phyloP scores from a whole-genome alignment of 75 land plant genomes.

The Gnetum montanum region DNA sequence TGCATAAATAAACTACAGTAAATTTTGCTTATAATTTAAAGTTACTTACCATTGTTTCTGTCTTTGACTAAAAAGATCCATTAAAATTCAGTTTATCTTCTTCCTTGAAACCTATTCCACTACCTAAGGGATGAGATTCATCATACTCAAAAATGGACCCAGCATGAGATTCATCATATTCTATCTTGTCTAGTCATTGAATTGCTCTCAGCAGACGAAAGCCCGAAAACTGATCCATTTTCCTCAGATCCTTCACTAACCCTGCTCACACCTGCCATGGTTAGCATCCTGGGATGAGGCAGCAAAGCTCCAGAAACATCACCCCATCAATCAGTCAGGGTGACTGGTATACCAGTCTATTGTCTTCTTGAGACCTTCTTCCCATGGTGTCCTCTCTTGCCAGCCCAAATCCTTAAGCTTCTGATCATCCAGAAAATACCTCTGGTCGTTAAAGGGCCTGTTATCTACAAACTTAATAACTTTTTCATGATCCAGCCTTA shows the following conservation, averaged over 20 bases:
- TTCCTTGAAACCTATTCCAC: slow-evolving; percentile 30
- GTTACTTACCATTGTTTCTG: neutral
- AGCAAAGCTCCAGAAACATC: slow-evolving; percentile 29
- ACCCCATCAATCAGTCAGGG: slow-evolving; percentile 31
- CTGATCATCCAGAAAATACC: slow-evolving; percentile 27
- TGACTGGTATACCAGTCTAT: slow-evolving; percentile 21
- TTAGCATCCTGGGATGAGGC: slow-evolving; percentile 23
- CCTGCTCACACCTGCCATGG: slow-evolving; percentile 2
- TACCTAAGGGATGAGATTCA: slow-evolving; percentile 12
- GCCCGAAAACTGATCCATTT: neutral
- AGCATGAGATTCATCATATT: slow-evolving; percentile 18
- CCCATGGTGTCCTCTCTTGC: slow-evolving; percentile 32
- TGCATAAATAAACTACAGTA: neutral
- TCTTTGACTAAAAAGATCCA: too few species aligned
- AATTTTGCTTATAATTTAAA: neutral
- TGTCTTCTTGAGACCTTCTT: slow-evolving; percentile 37
- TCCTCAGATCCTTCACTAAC: neutral
- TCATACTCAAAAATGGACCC: slow-evolving; percentile 24
- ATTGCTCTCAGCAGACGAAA: slow-evolving; percentile 18
- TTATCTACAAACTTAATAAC: slow-evolving; percentile 33
- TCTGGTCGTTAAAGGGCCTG: slow-evolving; percentile 41
- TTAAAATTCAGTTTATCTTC: slow-evolving; percentile 26
- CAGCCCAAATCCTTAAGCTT: slow-evolving; percentile 28
- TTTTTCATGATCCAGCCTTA: slow-evolving; percentile 19
- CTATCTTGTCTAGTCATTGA: slow-evolving; percentile 12